Evolutionary conservation across 1,284 basidiomycete species (phyloP), one percentile per base, ranked within the genome.

Genomic region (Ganoderma multipileum): DNA sequence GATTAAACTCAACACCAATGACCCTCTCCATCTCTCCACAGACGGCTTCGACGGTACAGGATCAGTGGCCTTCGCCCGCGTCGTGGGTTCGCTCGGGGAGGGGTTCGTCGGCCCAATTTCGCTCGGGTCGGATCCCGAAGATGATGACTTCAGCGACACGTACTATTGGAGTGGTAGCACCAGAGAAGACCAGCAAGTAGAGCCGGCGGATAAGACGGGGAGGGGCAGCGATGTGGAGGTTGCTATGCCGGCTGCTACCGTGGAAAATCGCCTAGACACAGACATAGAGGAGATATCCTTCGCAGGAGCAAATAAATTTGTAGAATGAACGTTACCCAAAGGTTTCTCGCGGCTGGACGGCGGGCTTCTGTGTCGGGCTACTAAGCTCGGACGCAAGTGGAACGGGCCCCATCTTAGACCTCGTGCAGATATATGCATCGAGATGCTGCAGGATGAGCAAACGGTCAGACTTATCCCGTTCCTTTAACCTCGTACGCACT

Each of bases 51-150:
- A 18, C 42, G 52, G 52, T 11, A 16, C 11, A 2, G 52, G 59
- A 14, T 54, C 64, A 36, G 36, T 65, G 18, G 36, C n/a, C 14
- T 65, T 65, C 58, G 52, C 26, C 26, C 52, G 52, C 52, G 36
- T 59, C 28, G 41, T 64, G 18, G 63, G 63, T 18, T 30, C 63
- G 63, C 54, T 64, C 28, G 63, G 55, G 16, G 63, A 38, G 55
- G 52, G 52, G 52, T 54, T 54, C 52, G 28, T 54, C 26, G 39
- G 38, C 23, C 50, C 33, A 9, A 18, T 18, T 1, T 30, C 61
- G 28, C 12, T 36, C 14, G 42, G 26, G 6, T 54, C 26, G 14
- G 28, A 30, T 14, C 6, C 3, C 23, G 18, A 26, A 4, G 61
- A 62, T 12, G 59, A 61, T 6, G 59, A 28, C 12, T 6, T 16